A percentile compares a stretch with the other conserved stretches of the same genome.
Conservation (phyloP, 805 yeast species). For the Komagataella phaffii region DNA sequence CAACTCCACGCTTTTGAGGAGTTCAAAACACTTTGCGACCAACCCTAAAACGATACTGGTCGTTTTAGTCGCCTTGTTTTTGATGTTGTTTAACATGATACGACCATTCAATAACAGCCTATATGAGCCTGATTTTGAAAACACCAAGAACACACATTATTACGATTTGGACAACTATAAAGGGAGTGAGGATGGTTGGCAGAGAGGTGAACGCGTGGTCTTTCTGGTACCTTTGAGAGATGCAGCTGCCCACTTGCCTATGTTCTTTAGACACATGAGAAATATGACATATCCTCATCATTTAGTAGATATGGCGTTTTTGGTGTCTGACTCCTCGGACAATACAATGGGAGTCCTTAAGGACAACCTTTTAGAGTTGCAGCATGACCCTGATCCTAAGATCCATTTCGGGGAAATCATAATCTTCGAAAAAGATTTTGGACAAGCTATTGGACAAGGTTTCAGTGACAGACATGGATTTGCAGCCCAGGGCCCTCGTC, state of each 20-base stretch:
- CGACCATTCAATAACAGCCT: background rate
- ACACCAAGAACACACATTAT: conserved; percentile 7
- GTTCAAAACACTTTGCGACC: background rate
- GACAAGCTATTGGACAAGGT: conserved; percentile 86
- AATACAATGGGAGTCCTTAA: conserved; percentile 65
- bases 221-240: conserved; percentile 48
- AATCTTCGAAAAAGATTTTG: conserved; percentile 84
- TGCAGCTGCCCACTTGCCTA: conserved; percentile 46
- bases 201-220: conserved; percentile 33
- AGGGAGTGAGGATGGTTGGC: conserved; percentile 40
- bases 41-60: background rate
- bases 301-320: conserved; percentile 52
- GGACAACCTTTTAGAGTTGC: conserved; percentile 44
- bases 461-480: conserved; percentile 91
- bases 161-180: conserved; percentile 28
- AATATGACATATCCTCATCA: conserved; percentile 46
- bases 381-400: conserved; percentile 45
- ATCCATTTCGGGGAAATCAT: conserved; percentile 74
- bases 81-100: background rate
- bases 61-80: background rate
- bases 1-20: background rate
- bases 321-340: conserved; percentile 85
- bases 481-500: conserved; percentile 89
- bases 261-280: conserved; percentile 44
- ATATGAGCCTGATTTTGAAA: conserved; percentile 5